Evolutionary conservation across 768 basidiomycete species (phyloP).

Genomic region (Exsudoporus frostii): DNA sequence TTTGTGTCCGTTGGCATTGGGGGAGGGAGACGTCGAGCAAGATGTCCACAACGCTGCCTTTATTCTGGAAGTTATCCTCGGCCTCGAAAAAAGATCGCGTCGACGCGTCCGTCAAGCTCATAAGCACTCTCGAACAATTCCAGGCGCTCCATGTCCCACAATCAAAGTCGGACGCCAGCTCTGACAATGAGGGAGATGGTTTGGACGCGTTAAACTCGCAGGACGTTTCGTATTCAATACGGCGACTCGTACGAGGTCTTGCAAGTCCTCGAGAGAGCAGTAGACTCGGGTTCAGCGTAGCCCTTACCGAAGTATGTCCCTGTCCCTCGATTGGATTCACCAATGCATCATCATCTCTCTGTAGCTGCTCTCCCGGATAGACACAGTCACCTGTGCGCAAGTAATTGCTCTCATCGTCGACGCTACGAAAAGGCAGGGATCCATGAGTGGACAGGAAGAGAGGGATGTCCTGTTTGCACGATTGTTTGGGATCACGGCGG

Average conservation of each 20-base stretch:
- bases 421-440: constrained; percentile 65
- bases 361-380: constrained; percentile 75
- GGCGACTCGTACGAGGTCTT: constrained; percentile 81
- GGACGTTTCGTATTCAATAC: constrained; percentile 91
- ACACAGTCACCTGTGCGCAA: constrained; percentile 74
- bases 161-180: constrained; percentile 36
- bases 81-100: constrained; percentile 74
- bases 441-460: constrained; percentile 88
- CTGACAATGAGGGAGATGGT: constrained; percentile 46
- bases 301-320: constrained; percentile 79
- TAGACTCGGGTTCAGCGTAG: constrained; percentile 92
- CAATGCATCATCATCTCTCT: constrained; percentile 3
- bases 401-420: constrained; percentile 74
- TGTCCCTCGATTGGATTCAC: background rate
- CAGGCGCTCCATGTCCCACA: constrained; percentile 63
- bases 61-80: constrained; percentile 93
- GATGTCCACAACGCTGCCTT: constrained; percentile 85
- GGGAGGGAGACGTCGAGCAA: background rate
- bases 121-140: constrained; percentile 80
- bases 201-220: constrained; percentile 74
- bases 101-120: constrained; percentile 81
- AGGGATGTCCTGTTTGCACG: constrained; percentile 90
- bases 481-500: constrained; percentile 82
- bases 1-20: constrained; percentile 2
- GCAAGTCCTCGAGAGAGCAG: constrained; percentile 93